A percentile compares a stretch with the other conserved stretches of the same genome.
phyloP scores from a whole-genome alignment of 1,284 basidiomycete species.

The Schizophyllum commune region DNA sequence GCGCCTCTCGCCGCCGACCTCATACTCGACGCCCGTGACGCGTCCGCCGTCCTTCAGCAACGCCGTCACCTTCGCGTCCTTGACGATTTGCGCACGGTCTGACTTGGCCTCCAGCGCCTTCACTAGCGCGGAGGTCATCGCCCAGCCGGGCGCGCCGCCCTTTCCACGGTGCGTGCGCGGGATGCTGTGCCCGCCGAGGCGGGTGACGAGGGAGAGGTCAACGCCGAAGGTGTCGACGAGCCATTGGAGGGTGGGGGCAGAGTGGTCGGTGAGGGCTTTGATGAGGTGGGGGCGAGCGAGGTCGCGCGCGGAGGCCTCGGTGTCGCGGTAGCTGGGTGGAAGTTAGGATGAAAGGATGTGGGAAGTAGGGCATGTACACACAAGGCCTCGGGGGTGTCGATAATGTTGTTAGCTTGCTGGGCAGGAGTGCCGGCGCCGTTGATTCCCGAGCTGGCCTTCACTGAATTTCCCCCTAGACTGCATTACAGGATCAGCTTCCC shows the following conservation, averaged over 20 bases:
- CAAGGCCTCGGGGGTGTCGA: slow-evolving; percentile 59
- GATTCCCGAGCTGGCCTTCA: slow-evolving; percentile 77
- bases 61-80: slow-evolving; percentile 67
- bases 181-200: slow-evolving; percentile 77
- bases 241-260: slow-evolving; percentile 82
- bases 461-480: slow-evolving; percentile 68
- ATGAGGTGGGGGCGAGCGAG: slow-evolving; percentile 83
- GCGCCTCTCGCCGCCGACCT: slow-evolving; percentile 55
- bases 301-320: slow-evolving; percentile 70
- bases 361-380: slow-evolving; percentile 2
- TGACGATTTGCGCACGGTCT: slow-evolving; percentile 69
- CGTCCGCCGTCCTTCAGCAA: slow-evolving; percentile 61
- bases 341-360: too few relatives aligned
- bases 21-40: slow-evolving; percentile 72
- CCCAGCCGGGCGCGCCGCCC: slow-evolving; percentile 78
- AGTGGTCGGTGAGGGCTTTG: slow-evolving; percentile 74
- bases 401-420: slow-evolving; percentile 56
- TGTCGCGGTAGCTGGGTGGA: slow-evolving; percentile 59
- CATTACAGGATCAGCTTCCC: not conserved
- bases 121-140: slow-evolving; percentile 79
- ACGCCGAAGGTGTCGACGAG: slow-evolving; percentile 66
- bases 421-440: slow-evolving; percentile 70
- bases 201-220: slow-evolving; percentile 77
- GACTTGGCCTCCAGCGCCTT: slow-evolving; percentile 66
- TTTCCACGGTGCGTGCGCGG: slow-evolving; percentile 79